Evolutionary conservation across 345 rosid genomes (phyloP).

Genomic region (Gossypium arboreum): DNA sequence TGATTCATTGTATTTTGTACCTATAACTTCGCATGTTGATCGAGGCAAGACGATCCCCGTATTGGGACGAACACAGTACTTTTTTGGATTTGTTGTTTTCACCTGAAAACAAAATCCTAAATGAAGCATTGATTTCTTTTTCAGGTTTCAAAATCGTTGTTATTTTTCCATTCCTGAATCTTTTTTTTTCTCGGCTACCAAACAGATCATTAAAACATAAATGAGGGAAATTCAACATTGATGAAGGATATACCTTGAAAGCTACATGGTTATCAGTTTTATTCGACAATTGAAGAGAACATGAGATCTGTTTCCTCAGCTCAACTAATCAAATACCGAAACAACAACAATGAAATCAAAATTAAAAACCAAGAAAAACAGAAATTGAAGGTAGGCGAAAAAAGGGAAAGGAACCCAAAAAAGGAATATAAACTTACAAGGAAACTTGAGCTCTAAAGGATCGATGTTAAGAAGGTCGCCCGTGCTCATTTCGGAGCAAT

Average conservation of each 20-base stretch:
- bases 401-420: background rate
- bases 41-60: conserved; percentile 67
- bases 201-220: conserved; percentile 11
- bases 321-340: conserved; percentile 41
- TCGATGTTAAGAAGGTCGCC: conserved; percentile 74
- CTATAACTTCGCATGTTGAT: conserved; percentile 58
- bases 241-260: conserved; percentile 53
- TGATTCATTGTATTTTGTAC: conserved; percentile 23
- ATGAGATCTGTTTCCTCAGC: conserved; percentile 87
- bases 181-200: conserved; percentile 16
- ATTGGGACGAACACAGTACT: conserved; percentile 78
- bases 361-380: conserved; percentile 14
- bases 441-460: conserved; percentile 71
- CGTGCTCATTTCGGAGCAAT: conserved; percentile 45
- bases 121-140: background rate
- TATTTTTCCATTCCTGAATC: background rate
- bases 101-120: conserved; percentile 43
- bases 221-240: background rate
- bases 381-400: conserved; percentile 16
- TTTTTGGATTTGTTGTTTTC: conserved; percentile 78
- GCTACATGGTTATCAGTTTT: conserved; percentile 63
- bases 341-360: conserved; percentile 10
- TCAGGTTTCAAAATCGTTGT: background rate
- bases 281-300: conserved; percentile 66
- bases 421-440: conserved; percentile 34